Base-by-base conservation (phyloP, 345 rosid species). In the Moricandia moricandioides region DNA sequence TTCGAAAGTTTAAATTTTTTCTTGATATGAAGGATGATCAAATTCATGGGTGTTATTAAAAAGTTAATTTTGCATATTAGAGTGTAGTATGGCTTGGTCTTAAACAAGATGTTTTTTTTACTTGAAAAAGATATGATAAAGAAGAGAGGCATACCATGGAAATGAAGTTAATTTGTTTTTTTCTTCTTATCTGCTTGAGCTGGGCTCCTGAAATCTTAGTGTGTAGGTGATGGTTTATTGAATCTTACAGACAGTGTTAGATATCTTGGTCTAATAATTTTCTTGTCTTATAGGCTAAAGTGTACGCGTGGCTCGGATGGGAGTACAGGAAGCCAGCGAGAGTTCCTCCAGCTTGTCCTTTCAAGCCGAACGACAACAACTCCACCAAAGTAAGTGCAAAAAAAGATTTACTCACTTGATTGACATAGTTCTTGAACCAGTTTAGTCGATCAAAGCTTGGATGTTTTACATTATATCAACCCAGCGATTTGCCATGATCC, bases 281-380 rank as follows among this genome's bases (percentile, higher is more conserved):
- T 56, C 54, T 34, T 67, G 31, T 30, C 7, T 60, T 47, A 35
- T 13, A 94, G 97, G 95, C 78, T 2, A 94, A 86, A 79, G 55
- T 94, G 30, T 91, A 90, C 65, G 75, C 82, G 81, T 82, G 85
- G 71, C 78, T 92, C 10, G 99, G 99, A 17, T 95, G 99, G 98
- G 99, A 95, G 71, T 95, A 90, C 82, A 85, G 91, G 85, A 95
- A 87, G 68, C 98, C 98, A 47, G 94, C 72, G 68, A 87, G 93
- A 80, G 85, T 77, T 72, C 97, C 97, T 81, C 88, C 97, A 5
- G 89, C 90, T 4, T 95, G 98, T 75, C 97, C 98, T 0, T 88
- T 84, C 68, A 95, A 88, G 75, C 90, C 85, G 1, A 83, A 56
- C 10, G 81, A 55, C 49, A 86, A 77, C 66, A 60, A 33, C 67